Evolutionary conservation across 805 yeast genomes (phyloP), one percentile per base, ranked within the genome.

Genomic region (Lachancea nothofagi): DNA sequence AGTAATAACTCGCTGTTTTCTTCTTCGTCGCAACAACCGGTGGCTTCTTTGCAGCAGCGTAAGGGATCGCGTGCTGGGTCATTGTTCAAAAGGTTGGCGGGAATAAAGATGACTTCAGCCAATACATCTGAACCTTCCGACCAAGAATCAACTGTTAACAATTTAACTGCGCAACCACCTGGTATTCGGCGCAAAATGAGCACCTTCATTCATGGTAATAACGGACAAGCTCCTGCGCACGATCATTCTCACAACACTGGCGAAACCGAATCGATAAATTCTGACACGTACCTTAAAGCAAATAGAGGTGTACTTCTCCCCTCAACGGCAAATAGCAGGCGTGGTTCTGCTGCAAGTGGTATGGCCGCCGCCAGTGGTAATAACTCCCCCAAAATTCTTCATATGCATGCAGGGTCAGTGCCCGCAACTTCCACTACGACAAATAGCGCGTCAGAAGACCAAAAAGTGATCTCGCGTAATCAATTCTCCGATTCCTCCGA

Each of bases 121-220:
- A 38, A 21, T 13, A 15, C 31, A 8, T 27, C 38, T 7, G 38
- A 35, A 28, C 38, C 32, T 19, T 35, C 38, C 12, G 40, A 29
- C 20, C 40, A 36, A 29, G 40, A 36, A 13, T 29, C 34, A 10
- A 29, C 24, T 10, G 14, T 24, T 6, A 18, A 19, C 12, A 24
- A 29, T 9, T 28, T 29, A n/a, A 23, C 33, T 6, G 23, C 23
- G 13, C 32, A 29, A 17, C 33, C 37, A n/a, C 33, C 33, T 9
- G 38, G 42, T 7, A 33, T 48, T 25, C 48, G 47, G 20, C 43
- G 49, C 28, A 54, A 49, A 37, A 49, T 46, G 48, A 50, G 51
- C 45, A 46, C 51, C 23, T 42, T 49, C 41, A 57, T 49, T 29
- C 55, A 52, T 38, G 41, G 41, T 5, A 21, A 21, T 22, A 17